Evolutionary conservation across 2,329 filamentous ascomycete species (phyloP), one percentile per base, ranked within the genome.

Genomic region (Alternaria consortialis): DNA sequence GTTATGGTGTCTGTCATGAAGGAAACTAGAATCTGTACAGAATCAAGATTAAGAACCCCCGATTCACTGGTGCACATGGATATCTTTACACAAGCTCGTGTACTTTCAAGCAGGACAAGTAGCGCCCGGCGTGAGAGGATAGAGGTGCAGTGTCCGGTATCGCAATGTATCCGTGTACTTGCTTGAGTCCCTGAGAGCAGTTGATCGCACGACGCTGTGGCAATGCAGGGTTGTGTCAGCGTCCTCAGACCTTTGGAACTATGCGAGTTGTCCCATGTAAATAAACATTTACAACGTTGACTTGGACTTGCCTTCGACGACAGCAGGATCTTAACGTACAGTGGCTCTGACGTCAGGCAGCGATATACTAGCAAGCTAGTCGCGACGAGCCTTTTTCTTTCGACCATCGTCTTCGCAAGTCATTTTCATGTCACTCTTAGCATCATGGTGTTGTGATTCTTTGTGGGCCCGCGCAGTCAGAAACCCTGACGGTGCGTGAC

Each of bases 401-500:
- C 7, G 7, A 39, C 17, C n/a, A 5, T 20, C 7, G 17, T 39
- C n/a, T 39, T 39, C n/a, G n/a, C n/a, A 17, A 17, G 7, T 5
- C 3, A 17, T 0, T 20, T 39, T 20, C n/a, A 7, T 39, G 17
- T n/a, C 5, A 39, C 15, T 9, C 9, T 39, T 17, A 1, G 37
- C n/a, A 1, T 17, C 17, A 40, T 23, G 31, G 4, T 32, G 39
- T 40, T 23, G 5, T 42, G 12, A 2, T 7, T 8, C 4, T 15
- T 4, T 12, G 43, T 17, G 17, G 27, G 1, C 12, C 27, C 25
- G 43, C 15, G 27, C 43, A 20, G 9, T 11, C 2, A 17, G 43
- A 15, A 27, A 11, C 31, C 4, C n/a, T 53, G 47, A 32, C 46
- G 54, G 54, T 53, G 50, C 15, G 44, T 62, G 55, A 58, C 59